These are phyloP conservation scores for Sporothrix luriei DNA, from an alignment of 2,329 filamentous ascomycete species.

Conservation along the genomic window DNA sequence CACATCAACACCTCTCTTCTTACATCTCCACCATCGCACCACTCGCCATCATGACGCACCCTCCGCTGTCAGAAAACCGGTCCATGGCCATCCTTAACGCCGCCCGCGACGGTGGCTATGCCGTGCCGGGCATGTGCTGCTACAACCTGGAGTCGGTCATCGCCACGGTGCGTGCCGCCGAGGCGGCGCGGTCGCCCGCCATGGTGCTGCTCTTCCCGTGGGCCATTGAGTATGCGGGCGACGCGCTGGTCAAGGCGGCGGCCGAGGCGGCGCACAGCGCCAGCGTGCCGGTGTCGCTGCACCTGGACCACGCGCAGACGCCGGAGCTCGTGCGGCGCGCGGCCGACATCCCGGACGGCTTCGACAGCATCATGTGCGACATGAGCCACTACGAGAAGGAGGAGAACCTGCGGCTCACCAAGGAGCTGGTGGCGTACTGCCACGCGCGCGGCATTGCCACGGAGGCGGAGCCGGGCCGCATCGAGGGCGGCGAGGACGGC, in stretches of 20 bases:
- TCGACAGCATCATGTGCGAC: slow-evolving; percentile 74
- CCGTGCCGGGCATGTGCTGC: slow-evolving; percentile 58
- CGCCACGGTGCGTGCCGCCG: slow-evolving; percentile 65
- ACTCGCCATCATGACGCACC: slow-evolving; percentile 41
- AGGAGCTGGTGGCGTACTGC: slow-evolving; percentile 65
- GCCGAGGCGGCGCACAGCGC: slow-evolving; percentile 59
- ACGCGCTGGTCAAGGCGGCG: slow-evolving; percentile 57
- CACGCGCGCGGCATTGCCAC: slow-evolving; percentile 65
- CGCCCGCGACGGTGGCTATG: slow-evolving; percentile 59
- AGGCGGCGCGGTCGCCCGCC: slow-evolving; percentile 65
- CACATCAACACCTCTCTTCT: neutral
- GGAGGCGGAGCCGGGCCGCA: slow-evolving; percentile 67
- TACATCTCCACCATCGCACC: neutral
- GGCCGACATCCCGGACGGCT: slow-evolving; percentile 60
- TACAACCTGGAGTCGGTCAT: slow-evolving; percentile 56
- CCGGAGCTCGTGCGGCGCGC: slow-evolving; percentile 63
- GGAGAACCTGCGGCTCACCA: slow-evolving; percentile 65
- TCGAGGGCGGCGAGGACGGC: slow-evolving; percentile 66
- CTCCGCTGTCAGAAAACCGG: slow-evolving; percentile 51
- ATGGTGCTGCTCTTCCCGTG: slow-evolving; percentile 76
- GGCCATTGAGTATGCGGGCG: slow-evolving; percentile 67
- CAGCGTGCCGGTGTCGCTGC: slow-evolving; percentile 62
- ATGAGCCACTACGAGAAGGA: slow-evolving; percentile 71
- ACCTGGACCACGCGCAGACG: slow-evolving; percentile 68
- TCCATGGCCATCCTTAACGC: slow-evolving; percentile 60